phyloP scores from a whole-genome alignment of 2,329 filamentous ascomycete species.

The Neoascochyta sp. region DNA sequence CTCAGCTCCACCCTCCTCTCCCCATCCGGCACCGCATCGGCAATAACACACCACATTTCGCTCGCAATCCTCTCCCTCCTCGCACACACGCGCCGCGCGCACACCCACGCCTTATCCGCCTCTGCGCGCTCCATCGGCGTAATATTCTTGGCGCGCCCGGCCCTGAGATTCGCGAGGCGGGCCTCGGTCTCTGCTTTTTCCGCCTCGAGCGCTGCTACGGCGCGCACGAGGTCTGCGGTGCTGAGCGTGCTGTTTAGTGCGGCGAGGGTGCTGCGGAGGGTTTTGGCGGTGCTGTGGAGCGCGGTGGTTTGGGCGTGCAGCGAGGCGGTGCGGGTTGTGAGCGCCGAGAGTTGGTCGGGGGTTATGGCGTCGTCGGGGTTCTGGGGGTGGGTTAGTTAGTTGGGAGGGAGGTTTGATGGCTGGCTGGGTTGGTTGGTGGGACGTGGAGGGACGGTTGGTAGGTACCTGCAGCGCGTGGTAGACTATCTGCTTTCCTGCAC shows the following conservation, averaged over 20 bases:
- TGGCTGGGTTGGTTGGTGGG: conserved; percentile 1
- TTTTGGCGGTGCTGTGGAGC: conserved; percentile 48
- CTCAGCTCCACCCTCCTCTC: conserved; percentile 50
- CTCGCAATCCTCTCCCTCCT: conserved; percentile 48
- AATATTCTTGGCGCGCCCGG: conserved; percentile 45
- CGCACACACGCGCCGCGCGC: conserved; percentile 39
- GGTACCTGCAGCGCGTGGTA: conserved; percentile 54
- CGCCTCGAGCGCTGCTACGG: conserved; percentile 43
- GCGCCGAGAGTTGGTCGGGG: conserved; percentile 47
- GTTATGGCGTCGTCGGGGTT: conserved; percentile 48
- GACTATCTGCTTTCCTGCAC: conserved; percentile 57
- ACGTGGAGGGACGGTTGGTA: not conserved
- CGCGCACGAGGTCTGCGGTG: conserved; percentile 48
- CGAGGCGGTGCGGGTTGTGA: conserved; percentile 48
- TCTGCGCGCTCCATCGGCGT: conserved; percentile 47
- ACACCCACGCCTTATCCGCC: conserved; percentile 47
- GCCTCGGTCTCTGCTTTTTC: conserved; percentile 43
- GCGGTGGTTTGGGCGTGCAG: conserved; percentile 46
- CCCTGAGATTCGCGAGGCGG: conserved; percentile 42
- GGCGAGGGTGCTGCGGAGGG: conserved; percentile 47
- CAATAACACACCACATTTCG: conserved; percentile 51
- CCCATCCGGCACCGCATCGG: conserved; percentile 47
- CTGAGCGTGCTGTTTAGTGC: conserved; percentile 49
- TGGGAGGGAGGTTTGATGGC: not conserved
- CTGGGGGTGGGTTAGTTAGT: conserved; percentile 31